A percentile compares a stretch with the other conserved stretches of the same genome.
Evolutionary conservation across 2,329 filamentous ascomycete species (phyloP).

Genomic region (Apiospora phragmitis): DNA sequence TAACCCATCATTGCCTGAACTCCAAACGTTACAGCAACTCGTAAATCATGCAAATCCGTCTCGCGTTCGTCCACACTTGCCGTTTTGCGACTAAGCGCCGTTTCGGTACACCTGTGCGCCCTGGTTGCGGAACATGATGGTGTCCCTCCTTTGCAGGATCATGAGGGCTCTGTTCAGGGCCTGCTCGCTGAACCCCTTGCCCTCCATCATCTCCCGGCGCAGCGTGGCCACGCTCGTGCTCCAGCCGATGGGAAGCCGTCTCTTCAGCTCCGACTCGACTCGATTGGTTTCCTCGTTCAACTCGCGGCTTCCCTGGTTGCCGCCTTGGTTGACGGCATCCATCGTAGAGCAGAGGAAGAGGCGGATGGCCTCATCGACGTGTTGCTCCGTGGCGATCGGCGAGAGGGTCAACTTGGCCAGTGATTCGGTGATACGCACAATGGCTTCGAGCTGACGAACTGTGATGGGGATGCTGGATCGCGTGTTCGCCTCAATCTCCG

Average conservation of each 20-base stretch:
- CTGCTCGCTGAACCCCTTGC: slow-evolving; percentile 86
- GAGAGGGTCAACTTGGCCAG: slow-evolving; percentile 88
- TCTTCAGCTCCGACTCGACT: slow-evolving; percentile 85
- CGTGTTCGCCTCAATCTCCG: slow-evolving; percentile 85
- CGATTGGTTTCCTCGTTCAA: slow-evolving; percentile 86
- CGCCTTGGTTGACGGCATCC: slow-evolving; percentile 93
- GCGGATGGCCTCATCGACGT: slow-evolving; percentile 96
- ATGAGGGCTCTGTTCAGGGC: slow-evolving; percentile 81
- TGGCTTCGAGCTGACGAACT: slow-evolving; percentile 93
- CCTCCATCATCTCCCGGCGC: slow-evolving; percentile 87
- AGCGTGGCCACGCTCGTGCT: slow-evolving; percentile 87
- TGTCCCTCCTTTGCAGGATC: slow-evolving; percentile 84
- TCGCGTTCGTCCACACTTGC: not conserved
- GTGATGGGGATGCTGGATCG: slow-evolving; percentile 96
- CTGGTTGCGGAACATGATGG: slow-evolving; percentile 77
- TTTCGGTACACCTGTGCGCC: slow-evolving; percentile 74
- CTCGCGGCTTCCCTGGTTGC: slow-evolving; percentile 80
- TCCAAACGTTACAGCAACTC: slow-evolving; percentile 11
- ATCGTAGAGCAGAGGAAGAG: slow-evolving; percentile 96
- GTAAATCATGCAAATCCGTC: slow-evolving; percentile 10
- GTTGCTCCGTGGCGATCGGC: slow-evolving; percentile 81
- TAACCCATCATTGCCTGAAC: slow-evolving; percentile 9
- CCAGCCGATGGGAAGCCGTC: slow-evolving; percentile 91
- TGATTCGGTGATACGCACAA: slow-evolving; percentile 95
- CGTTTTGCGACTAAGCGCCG: slow-evolving; percentile 52